A percentile compares a stretch with the other conserved stretches of the same genome.
These are phyloP conservation scores for Oxytropis ochrocephala DNA, from an alignment of 306 rosid genomes.

Conservation along the genomic window DNA sequence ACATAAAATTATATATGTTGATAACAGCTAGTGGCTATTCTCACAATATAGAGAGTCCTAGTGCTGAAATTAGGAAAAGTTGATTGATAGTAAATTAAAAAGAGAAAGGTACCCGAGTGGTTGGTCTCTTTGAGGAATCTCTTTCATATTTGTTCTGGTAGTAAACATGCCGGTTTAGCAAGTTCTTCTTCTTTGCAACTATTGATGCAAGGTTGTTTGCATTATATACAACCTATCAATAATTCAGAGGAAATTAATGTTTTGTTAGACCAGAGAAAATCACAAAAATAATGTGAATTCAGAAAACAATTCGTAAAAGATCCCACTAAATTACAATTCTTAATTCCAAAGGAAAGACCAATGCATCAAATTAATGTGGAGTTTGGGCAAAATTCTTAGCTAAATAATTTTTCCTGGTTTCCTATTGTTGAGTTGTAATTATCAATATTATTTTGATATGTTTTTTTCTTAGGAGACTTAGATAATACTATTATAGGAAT, in stretches of 20 bases:
- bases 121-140: slow-evolving; percentile 46
- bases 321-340: not conserved
- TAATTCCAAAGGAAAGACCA: not conserved
- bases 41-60: not conserved
- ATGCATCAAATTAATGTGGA: not conserved
- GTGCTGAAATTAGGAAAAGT: not conserved
- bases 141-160: slow-evolving; percentile 78
- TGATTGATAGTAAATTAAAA: not conserved
- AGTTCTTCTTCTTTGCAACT: slow-evolving; percentile 51
- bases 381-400: not conserved
- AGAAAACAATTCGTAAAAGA: not conserved
- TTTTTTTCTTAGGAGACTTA: not conserved
- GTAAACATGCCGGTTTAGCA: slow-evolving; percentile 61
- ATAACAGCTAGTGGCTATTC: slow-evolving; percentile 3
- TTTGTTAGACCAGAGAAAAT: not conserved
- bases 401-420: not conserved
- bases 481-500: not conserved
- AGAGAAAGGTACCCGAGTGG: slow-evolving; percentile 65
- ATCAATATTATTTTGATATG: not conserved
- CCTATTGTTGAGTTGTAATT: not conserved
- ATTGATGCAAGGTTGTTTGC: slow-evolving; percentile 67
- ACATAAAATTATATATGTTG: slow-evolving; percentile 15
- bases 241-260: slow-evolving; percentile 2
- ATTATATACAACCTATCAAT: slow-evolving; percentile 64
- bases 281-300: not conserved